Evolutionary conservation across 73 alveolate genomes (phyloP), one percentile per base, ranked within the genome.

Genomic region (Breviolum minutum): DNA sequence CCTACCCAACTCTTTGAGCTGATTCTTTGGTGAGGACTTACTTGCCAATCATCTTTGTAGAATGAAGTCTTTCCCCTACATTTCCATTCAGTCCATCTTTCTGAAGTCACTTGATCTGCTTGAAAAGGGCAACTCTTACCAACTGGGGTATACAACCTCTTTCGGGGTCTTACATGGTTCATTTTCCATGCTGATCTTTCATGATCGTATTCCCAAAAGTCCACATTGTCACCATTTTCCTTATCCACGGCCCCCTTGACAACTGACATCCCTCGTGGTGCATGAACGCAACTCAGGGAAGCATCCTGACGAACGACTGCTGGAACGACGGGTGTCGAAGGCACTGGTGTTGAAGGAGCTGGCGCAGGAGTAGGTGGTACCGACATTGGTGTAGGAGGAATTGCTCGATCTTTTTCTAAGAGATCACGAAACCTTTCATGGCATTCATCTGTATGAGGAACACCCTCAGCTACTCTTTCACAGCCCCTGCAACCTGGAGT

Each of bases 11-110:
- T 66, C 54, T 68, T 87, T 2, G 95, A 87, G 11, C 85, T 68
- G 12, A 87, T 87, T 54, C 95, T 64, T 5, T 70, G 95, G 64
- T 68, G 74, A 30, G 95, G 95, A 64, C 26, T 26, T 0, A 32
- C 95, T 40, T 87, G 95, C 95, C 95, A 87, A 30, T 87, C 16
- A 60, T 87, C 95, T 68, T 87, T 70, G n/a, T 87, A 87, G 32
- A 68, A 48, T 16, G 85, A 87, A 27, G 30, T 69, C 22, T 14
- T 32, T 24, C 95, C 95, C 48, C 60, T n/a, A n/a, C n/a, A n/a
- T n/a, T n/a, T n/a, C n/a, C n/a, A n/a, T n/a, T n/a, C n/a, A n/a
- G n/a, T n/a, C 60, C 13, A 66, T 32, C 85, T 83, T 26, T 68
- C 63, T 11, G 80, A 68, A 9, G 62, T 29, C 9, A 87, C 48